Evolutionary conservation across 768 basidiomycete species (phyloP), one percentile per base, ranked within the genome.

Genomic region (Lyophyllum decastes): DNA sequence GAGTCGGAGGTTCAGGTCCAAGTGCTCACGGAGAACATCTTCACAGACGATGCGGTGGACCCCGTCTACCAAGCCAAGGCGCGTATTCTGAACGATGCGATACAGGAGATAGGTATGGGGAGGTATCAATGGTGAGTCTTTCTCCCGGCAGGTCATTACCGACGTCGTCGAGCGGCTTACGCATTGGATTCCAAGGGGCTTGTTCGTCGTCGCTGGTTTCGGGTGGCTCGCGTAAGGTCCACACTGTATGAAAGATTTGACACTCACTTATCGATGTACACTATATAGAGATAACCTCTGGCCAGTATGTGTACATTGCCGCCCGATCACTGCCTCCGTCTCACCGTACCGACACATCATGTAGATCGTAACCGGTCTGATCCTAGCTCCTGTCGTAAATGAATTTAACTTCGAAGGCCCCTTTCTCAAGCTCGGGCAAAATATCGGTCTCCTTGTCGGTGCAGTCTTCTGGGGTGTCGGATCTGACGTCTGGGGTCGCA

Each of bases 31-130:
- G 61, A 66, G 17, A 51, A 57, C 25, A 46, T 63, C 30, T 57
- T 64, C 45, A 46, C 55, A 9, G 59, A 61, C 6, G 57, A 52
- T 49, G 52, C 54, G 21, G 30, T 87, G 45, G 85, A 88, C 58
- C 83, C 83, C 0, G 73, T 85, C 0, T 88, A 88, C 60, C 77
- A 78, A 60, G 82, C 76, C 27, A 88, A 87, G 60, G 82, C 84
- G 1, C 70, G 73, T 7, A 73, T 87, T 9, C 68, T 88, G 53
- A 88, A 86, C 58, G 72, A 76, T 57, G 86, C 86, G 0, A 71
- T 88, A 10, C 85, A 87, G 65, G 81, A 87, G 21, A 83, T 88
- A 27, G 86, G 86, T 16, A 87, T 88, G 84, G 86, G 87, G n/a
- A 82, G 72, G 49, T 88, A 88, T 65, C 87, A 87, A 52, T 63